Evolutionary conservation across 139 green algal genomes (phyloP), one percentile per base, ranked within the genome.

Genomic region (Picochlorum sp.): DNA sequence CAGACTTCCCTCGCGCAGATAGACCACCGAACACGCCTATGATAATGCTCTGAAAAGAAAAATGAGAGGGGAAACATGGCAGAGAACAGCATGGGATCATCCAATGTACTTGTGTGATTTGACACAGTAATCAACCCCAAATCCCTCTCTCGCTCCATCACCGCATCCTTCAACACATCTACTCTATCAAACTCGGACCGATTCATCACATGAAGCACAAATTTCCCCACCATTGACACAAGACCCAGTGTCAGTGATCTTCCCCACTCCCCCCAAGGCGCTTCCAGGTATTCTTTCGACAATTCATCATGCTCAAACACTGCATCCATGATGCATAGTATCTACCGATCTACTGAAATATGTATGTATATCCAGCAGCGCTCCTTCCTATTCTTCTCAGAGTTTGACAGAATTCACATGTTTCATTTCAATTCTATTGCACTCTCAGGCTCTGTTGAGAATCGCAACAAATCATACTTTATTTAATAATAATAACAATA

Each of bases 51-150:
- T 6, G 66, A 73, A 64, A 76, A 82, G 58, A 94, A 92, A 67
- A 82, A 90, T 1, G 47, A 64, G 74, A 72, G 81, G 1, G 90
- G 90, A 23, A 89, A 73, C 46, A 95, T 64, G 4, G 79, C 72
- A 69, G 65, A 80, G 15, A 89, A 64, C 26, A 96, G 47, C 15
- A 79, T 75, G 4, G 90, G 90, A 61, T 96, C 90, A 68, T 96
- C 89, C 37, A 89, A 71, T 10, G 90, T 92, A 76, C 88, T 96
- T 85, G 83, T 90, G 69, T 92, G 86, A 56, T 92, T 92, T 72
- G 66, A 79, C 15, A 88, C 73, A 26, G 80, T 91, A 37, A 92
- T 73, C 4, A 92, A 79, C 6, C 80, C 84, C 14, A 70, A 45
- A 2, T 62, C 72, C 13, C 32, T 18, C 2, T 60, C 52, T 10